Conservation (phyloP, 176 grass and related monocot genomes). For the Rhipidocladum racemiflorum region DNA sequence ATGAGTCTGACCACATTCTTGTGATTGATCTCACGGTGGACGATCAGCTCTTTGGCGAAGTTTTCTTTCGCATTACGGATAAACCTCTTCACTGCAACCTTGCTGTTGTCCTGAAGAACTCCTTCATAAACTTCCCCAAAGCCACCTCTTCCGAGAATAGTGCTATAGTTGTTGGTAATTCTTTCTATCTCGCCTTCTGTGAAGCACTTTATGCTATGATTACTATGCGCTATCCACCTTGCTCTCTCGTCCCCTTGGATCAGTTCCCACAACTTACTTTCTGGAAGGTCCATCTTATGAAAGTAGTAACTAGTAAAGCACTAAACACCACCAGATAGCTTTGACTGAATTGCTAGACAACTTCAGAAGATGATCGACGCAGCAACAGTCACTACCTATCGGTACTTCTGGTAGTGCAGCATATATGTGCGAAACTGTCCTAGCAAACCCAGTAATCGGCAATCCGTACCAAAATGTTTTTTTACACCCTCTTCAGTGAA, state of each 20-base stretch:
- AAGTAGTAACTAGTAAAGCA: not conserved
- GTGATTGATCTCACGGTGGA: slow-evolving; percentile 27
- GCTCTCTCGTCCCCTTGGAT: not conserved
- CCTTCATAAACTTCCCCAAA: slow-evolving; percentile 6
- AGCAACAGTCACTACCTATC: too few relatives aligned
- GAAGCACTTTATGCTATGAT: not conserved
- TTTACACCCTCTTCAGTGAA: not conserved
- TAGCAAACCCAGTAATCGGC: not conserved
- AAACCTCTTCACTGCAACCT: slow-evolving; percentile 16
- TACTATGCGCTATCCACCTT: not conserved
- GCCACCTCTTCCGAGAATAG: not conserved
- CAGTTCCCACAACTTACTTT: not conserved
- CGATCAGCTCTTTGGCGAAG: slow-evolving; percentile 14
- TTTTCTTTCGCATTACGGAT: not conserved
- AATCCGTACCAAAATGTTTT: not conserved
- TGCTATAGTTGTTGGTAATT: slow-evolving; percentile 6
- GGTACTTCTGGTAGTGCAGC: too few relatives aligned
- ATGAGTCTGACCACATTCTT: slow-evolving; percentile 9
- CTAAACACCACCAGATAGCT: too few relatives aligned
- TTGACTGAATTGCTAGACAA: too few relatives aligned
- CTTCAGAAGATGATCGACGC: too few relatives aligned
- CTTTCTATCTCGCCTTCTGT: not conserved
- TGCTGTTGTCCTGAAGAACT: slow-evolving; percentile 5
- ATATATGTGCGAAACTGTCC: too few relatives aligned
- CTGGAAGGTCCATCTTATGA: not conserved